Evolutionary conservation across 805 yeast genomes (phyloP), one percentile per base, ranked within the genome.

Genomic region (Hanseniaspora guilliermondii): DNA sequence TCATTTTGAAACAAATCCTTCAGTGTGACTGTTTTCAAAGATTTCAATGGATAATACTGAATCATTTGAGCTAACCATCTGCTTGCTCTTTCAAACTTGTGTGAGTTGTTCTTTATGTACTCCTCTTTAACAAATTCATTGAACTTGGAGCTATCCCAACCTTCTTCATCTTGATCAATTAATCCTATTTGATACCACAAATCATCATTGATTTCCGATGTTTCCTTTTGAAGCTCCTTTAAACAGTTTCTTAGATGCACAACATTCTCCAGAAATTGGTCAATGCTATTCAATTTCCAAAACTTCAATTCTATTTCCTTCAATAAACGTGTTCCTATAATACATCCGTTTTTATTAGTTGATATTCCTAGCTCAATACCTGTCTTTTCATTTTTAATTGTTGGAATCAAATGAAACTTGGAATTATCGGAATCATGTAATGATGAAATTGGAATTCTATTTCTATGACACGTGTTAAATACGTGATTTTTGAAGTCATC

Each of bases 61-160:
- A 91, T 91, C 52, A 88, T 78, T 63, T 89, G 97, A 2, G 88
- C 78, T 53, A 89, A 70, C 94, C 96, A 91, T 62, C 94, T 75
- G 27, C 87, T 74, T 60, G 55, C 55, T n/a, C 93, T 73, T 61
- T 80, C 80, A 36, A 73, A 63, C 57, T 75, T 79, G 58, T 72
- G 71, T 53, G 77, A 75, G 53, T 75, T 73, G 8, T 76, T 70
- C 76, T 74, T 75, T 55, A 73, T 72, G 59, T 79, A 78, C 59
- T 54, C 49, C 25, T 48, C 52, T 19, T 48, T 83, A 6, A 83
- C 79, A 44, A 86, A 73, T 30, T 73, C 63, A 66, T 87, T 87
- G 56, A 87, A 72, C 48, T 72, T 72, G 37, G 74, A 70, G 4
- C 77, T 71, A 58, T 80, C 86, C 53, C 79, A 75, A 0, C 82